Percentiles rank a stretch among this genome's conserved stretches.
Conservation (phyloP, 768 basidiomycete genomes). For the Sistotremastrum suecicum region DNA sequence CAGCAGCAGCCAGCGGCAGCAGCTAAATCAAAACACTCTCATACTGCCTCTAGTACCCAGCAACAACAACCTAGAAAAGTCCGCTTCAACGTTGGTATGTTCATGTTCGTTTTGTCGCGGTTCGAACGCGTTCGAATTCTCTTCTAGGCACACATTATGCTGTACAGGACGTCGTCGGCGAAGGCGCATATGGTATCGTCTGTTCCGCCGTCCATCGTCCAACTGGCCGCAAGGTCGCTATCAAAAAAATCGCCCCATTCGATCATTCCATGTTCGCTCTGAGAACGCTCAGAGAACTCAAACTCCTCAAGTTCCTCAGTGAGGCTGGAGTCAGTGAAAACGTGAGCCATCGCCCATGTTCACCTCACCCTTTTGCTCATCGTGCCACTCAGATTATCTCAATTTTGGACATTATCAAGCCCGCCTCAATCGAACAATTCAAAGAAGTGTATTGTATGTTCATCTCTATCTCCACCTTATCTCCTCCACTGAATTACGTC, state of each 20-base stretch:
- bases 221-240: constrained; percentile 84
- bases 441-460: constrained; percentile 73
- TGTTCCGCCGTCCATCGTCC: constrained; percentile 84
- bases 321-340: constrained; percentile 87
- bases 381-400: constrained; percentile 57
- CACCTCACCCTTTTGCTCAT: too few relatives aligned
- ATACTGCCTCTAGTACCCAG: constrained; percentile 29
- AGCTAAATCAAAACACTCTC: constrained; percentile 30
- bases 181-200: constrained; percentile 91
- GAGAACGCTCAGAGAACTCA: constrained; percentile 75
- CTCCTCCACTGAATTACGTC: constrained; percentile 3
- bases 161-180: constrained; percentile 77
- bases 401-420: constrained; percentile 83
- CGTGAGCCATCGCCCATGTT: constrained; percentile 22
- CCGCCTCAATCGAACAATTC: constrained; percentile 58
- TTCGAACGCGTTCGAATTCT: constrained; percentile 12
- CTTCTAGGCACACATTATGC: constrained; percentile 58
- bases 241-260: constrained; percentile 93
- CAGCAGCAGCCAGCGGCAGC: constrained; percentile 3
- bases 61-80: constrained; percentile 61
- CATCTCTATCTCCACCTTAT: neutral
- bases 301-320: constrained; percentile 64
- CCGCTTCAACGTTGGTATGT: constrained; percentile 72
- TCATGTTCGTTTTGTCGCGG: neutral
- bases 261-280: constrained; percentile 94